These are phyloP conservation scores for Allium sativum DNA, from an alignment of 106 monocot species.

Conservation along the genomic window DNA sequence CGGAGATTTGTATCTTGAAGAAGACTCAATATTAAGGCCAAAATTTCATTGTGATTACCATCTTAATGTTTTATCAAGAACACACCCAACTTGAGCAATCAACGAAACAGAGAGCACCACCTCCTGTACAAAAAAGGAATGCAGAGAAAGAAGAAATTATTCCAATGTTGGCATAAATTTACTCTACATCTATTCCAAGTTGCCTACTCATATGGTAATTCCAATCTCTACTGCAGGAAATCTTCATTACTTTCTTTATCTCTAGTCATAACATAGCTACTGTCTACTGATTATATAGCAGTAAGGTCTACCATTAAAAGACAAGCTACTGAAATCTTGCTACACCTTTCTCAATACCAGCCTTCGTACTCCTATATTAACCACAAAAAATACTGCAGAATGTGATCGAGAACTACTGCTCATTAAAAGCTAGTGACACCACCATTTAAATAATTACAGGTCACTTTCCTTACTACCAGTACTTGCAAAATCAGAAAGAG, in stretches of 20 bases:
- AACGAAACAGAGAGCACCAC: not conserved
- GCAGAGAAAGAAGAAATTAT: conserved; percentile 13
- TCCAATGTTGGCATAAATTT: conserved; percentile 1
- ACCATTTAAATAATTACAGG: not conserved
- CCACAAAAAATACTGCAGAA: not conserved
- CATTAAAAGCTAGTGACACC: not conserved
- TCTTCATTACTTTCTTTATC: not conserved
- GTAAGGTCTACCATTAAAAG: not conserved
- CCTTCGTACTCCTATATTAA: not conserved
- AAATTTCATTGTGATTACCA: not conserved
- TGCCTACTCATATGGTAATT: conserved; percentile 3
- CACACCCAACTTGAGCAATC: not conserved
- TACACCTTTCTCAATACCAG: not conserved
- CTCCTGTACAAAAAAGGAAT: conserved; percentile 19
- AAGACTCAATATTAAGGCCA: not conserved
- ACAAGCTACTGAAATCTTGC: not conserved
- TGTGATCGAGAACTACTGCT: not conserved
- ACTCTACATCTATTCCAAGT: conserved; percentile 6
- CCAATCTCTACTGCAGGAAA: not conserved
- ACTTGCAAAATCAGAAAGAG: not conserved
- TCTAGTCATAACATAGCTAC: not conserved
- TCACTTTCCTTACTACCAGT: not conserved
- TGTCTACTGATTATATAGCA: not conserved
- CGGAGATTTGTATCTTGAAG: not conserved
- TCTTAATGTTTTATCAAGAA: not conserved